Percentiles rank a stretch among this genome's conserved stretches.
Conservation (phyloP, 345 rosid species). For the Microthlaspi erraticum region DNA sequence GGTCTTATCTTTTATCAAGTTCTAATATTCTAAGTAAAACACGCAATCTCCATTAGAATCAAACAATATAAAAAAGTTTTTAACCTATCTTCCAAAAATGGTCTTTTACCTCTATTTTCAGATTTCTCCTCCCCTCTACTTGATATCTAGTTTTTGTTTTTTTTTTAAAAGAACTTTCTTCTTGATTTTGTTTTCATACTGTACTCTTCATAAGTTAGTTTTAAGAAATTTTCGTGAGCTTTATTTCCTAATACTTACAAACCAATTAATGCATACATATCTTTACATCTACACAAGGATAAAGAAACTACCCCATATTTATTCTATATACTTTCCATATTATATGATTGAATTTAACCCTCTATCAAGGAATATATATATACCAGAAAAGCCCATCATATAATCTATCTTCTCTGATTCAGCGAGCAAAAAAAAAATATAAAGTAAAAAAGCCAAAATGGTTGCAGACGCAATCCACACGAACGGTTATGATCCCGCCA, state of each 20-base stretch:
- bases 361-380: constrained; percentile 28
- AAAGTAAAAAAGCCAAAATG: constrained; percentile 25
- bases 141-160: neutral
- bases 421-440: neutral
- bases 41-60: constrained; percentile 18
- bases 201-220: neutral
- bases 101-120: constrained; percentile 9
- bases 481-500: constrained; percentile 33
- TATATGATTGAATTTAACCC: constrained; percentile 23
- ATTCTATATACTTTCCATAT: constrained; percentile 8
- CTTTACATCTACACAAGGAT: constrained; percentile 28
- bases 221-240: neutral
- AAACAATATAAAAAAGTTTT: neutral
- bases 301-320: constrained; percentile 24
- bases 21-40: constrained; percentile 24
- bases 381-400: constrained; percentile 31
- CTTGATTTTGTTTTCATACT: constrained; percentile 22
- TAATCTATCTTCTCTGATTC: constrained; percentile 30
- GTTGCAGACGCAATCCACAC: constrained; percentile 41
- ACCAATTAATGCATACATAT: constrained; percentile 34
- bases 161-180: neutral
- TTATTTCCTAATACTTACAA: constrained; percentile 1
- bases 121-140: constrained; percentile 24
- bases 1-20: neutral
- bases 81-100: constrained; percentile 27